Evolutionary conservation across 192 early-diverging fungal species (phyloP).

Genomic region (Podila epicladia): DNA sequence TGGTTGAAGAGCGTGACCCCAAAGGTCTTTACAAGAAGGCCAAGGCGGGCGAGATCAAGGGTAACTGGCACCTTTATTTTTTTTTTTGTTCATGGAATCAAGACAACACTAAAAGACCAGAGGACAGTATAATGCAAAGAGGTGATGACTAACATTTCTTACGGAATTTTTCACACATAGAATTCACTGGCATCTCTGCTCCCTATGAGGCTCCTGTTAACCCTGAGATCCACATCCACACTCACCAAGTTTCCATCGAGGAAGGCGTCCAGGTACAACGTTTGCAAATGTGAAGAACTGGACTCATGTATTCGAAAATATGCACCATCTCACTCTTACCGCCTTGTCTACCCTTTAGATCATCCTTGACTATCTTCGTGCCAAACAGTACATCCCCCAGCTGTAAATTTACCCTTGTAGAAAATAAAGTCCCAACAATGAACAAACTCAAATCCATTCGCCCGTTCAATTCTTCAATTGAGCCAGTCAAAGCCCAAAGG

Average conservation of each 20-base stretch:
- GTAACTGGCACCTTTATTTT: conserved; percentile 24
- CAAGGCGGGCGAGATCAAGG: conserved; percentile 90
- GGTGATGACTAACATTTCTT: too few relatives aligned
- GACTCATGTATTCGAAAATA: background rate
- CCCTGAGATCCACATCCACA: conserved; percentile 89
- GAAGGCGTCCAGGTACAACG: conserved; percentile 66
- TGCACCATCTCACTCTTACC: background rate
- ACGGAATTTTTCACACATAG: conserved; percentile 24
- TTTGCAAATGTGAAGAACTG: background rate
- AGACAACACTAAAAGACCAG: too few relatives aligned
- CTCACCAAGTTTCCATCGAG: conserved; percentile 77
- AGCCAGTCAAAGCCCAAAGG: too few relatives aligned
- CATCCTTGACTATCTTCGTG: conserved; percentile 45
- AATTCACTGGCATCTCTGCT: conserved; percentile 94
- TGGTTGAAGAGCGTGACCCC: conserved; percentile 92
- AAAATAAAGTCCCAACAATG: too few relatives aligned
- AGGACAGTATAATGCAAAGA: background rate
- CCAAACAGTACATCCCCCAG: conserved; percentile 32
- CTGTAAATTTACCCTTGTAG: conserved; percentile 3
- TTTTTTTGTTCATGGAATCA: background rate
- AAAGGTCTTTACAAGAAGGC: conserved; percentile 98
- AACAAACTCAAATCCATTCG: too few relatives aligned
- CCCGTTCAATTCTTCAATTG: too few relatives aligned
- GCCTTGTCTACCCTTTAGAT: conserved; percentile 4
- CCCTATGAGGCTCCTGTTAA: conserved; percentile 88